A percentile compares a stretch with the other conserved stretches of the same genome.
Evolutionary conservation across 345 rosid genomes (phyloP).

Genomic region (Cochlearia excelsa): DNA sequence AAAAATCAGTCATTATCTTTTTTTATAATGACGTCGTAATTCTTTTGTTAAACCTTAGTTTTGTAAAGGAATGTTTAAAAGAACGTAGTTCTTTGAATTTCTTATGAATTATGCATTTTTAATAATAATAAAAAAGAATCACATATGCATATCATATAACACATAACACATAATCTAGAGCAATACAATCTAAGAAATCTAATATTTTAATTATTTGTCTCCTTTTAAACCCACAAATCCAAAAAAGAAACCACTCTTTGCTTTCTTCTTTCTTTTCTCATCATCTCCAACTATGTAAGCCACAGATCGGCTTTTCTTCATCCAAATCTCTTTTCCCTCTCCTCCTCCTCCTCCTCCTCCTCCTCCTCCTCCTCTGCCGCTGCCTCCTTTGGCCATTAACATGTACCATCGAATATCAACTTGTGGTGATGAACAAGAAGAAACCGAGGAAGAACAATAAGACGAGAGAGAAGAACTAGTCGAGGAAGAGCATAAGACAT

Average conservation of each 20-base stretch:
- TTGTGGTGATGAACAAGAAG: constrained; percentile 37
- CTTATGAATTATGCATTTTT: too few species aligned
- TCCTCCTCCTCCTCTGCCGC: too few species aligned
- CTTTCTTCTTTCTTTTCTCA: constrained; percentile 23
- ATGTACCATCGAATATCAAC: constrained; percentile 13
- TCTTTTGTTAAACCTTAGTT: too few species aligned
- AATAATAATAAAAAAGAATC: too few species aligned
- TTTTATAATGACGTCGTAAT: too few species aligned
- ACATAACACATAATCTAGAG: too few species aligned
- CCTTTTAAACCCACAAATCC: constrained; percentile 25
- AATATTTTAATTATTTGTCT: background rate
- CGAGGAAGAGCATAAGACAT: constrained; percentile 25
- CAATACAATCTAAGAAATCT: too few species aligned
- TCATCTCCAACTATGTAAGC: constrained; percentile 5
- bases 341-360: background rate
- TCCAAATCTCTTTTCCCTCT: constrained; percentile 22
- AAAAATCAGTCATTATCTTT: too few species aligned
- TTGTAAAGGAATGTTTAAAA: too few species aligned
- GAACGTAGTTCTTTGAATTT: too few species aligned
- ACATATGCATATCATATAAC: too few species aligned
- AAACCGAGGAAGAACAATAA: constrained; percentile 28
- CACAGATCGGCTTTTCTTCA: constrained; percentile 32
- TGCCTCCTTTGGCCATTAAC: background rate
- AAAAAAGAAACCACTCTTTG: constrained; percentile 27
- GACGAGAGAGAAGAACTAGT: constrained; percentile 27